These are phyloP conservation scores for Castanopsis chinensis DNA, from an alignment of 306 rosid genomes.

Conservation along the genomic window DNA sequence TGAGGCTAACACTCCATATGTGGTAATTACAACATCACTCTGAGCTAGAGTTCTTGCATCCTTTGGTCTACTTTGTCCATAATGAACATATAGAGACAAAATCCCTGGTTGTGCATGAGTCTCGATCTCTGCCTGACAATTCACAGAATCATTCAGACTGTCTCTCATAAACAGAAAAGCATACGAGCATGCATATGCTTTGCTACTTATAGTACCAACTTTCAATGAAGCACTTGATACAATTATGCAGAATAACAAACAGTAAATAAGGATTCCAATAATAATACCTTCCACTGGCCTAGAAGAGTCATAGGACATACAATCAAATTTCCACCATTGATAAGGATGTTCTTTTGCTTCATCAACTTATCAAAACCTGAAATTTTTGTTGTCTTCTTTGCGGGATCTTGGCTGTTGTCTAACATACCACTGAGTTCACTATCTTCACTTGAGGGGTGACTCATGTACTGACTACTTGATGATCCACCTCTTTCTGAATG, in stretches of 20 bases:
- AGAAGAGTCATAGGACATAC: slow-evolving; percentile 93
- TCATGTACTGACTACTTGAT: slow-evolving; percentile 39
- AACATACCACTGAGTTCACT: slow-evolving; percentile 36
- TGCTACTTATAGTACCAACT: slow-evolving; percentile 6
- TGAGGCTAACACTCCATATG: slow-evolving; percentile 86
- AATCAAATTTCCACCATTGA: slow-evolving; percentile 76
- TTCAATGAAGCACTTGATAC: slow-evolving; percentile 19
- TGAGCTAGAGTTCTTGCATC: slow-evolving; percentile 77
- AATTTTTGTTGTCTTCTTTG: slow-evolving; percentile 48
- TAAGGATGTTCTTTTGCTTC: slow-evolving; percentile 51
- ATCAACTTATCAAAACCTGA: slow-evolving; percentile 66
- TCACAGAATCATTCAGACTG: slow-evolving; percentile 31
- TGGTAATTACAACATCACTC: slow-evolving; percentile 77
- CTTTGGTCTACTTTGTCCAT: slow-evolving; percentile 86
- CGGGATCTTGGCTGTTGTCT: slow-evolving; percentile 31
- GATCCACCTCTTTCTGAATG: slow-evolving; percentile 64
- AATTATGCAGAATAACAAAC: slow-evolving; percentile 17
- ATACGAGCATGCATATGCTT: slow-evolving; percentile 8
- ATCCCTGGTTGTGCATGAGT: slow-evolving; percentile 75
- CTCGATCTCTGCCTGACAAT: slow-evolving; percentile 87
- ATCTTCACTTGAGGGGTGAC: slow-evolving; percentile 39
- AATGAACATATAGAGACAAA: slow-evolving; percentile 76
- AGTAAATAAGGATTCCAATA: background rate
- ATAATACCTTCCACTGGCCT: slow-evolving; percentile 91
- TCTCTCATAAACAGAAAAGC: slow-evolving; percentile 2